Evolutionary conservation across 176 grass and related monocot species (phyloP).

Genomic region (Paspalum notatum): DNA sequence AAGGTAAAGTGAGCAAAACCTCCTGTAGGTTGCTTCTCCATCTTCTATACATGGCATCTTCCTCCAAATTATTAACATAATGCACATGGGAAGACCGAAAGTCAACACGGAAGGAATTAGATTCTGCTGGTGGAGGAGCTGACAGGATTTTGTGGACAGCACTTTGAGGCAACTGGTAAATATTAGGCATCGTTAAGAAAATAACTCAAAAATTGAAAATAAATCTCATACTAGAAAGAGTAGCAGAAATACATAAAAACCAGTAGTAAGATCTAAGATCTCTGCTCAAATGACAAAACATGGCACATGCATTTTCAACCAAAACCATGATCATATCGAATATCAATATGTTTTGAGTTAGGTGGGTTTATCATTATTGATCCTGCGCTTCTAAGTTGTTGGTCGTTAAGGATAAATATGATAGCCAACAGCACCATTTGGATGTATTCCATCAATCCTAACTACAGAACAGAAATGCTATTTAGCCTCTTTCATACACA

Average conservation of each 20-base stretch:
- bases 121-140: conserved; percentile 79
- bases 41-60: conserved; percentile 89
- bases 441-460: conserved; percentile 7
- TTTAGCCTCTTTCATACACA: not conserved
- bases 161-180: conserved; percentile 78
- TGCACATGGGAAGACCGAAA: conserved; percentile 89
- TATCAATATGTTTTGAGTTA: conserved; percentile 4
- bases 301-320: conserved; percentile 22
- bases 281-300: conserved; percentile 19
- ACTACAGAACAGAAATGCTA: conserved; percentile 30
- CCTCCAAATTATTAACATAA: conserved; percentile 97
- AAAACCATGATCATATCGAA: not conserved
- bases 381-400: not conserved
- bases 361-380: not conserved
- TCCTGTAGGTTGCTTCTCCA: conserved; percentile 97
- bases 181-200: conserved; percentile 41
- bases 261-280: conserved; percentile 22
- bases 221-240: conserved; percentile 3
- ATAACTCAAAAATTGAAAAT: conserved; percentile 31
- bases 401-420: not conserved
- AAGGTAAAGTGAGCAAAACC: conserved; percentile 56
- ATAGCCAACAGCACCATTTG: not conserved
- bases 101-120: conserved; percentile 83
- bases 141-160: conserved; percentile 77
- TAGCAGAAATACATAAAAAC: conserved; percentile 3